Base-by-base conservation (phyloP, 805 yeast genomes). In the Suhomyces vadensis region DNA sequence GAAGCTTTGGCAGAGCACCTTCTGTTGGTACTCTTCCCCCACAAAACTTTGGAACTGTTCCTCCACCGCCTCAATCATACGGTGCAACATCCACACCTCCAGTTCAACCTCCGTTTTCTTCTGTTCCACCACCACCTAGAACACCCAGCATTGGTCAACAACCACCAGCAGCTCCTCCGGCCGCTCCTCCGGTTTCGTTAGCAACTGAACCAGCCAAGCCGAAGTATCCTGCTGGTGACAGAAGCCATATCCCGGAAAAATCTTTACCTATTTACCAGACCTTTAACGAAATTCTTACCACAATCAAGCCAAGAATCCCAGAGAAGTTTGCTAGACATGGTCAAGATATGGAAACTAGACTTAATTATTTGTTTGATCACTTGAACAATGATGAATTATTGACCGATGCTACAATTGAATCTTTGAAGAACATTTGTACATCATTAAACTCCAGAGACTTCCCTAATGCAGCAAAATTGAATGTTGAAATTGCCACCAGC, bases 331-430 rank as follows among this genome's bases (percentile, higher is more conserved):
- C 76, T 21, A 84, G 81, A 49, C 97, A 89, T 57, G 77, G 85
- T 41, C 71, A 67, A 37, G 98, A 92, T 62, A 82, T 95, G 59
- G 92, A 83, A 54, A 85, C 85, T 70, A 81, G 98, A 63, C 67
- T 94, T 45, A 77, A 81, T 50, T 77, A 88, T 41, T 71, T 94
- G 50, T 89, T 77, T 61, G 90, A 83, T 53, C 89, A 83, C 54
- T 77, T 94, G 67, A 85, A 85, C 60, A 85, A 82, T 54, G 79
- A 78, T 43, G 92, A 85, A 38, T 65, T 83, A 43, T 65, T 89
- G 53, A 73, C 85, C 3, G 71, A 66, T 14, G 81, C 72, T n/a
- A 75, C 85, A 0, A 64, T 85, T 27, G 69, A 61, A 4, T 74
- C 75, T 29, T 71, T 94, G 64, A 65, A 68, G 37, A 65, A 70